These are phyloP conservation scores for Erodium maritimum DNA, from an alignment of 345 rosid species.

Conservation along the genomic window DNA sequence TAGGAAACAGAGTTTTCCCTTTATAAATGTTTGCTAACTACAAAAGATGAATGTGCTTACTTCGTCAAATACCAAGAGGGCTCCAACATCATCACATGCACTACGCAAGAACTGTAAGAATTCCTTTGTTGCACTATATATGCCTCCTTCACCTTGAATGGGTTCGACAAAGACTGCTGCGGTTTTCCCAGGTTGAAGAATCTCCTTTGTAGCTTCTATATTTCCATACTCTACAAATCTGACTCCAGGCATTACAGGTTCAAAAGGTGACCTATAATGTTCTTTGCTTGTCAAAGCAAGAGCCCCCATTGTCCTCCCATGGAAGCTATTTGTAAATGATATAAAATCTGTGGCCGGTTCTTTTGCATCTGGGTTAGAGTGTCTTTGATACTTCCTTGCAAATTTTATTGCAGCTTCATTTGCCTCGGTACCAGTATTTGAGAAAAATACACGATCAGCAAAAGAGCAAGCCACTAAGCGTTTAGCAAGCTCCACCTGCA, in stretches of 20 bases:
- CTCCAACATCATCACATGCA: slow-evolving; percentile 70
- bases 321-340: slow-evolving; percentile 73
- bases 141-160: slow-evolving; percentile 95
- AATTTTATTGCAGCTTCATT: slow-evolving; percentile 96
- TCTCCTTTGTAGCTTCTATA: slow-evolving; percentile 41
- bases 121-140: slow-evolving; percentile 63
- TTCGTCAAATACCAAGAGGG: slow-evolving; percentile 89
- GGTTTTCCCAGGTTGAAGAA: slow-evolving; percentile 39
- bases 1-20: too few relatives aligned
- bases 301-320: slow-evolving; percentile 91
- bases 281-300: slow-evolving; percentile 92
- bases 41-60: slow-evolving; percentile 18
- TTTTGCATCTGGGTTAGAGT: slow-evolving; percentile 34
- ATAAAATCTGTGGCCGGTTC: slow-evolving; percentile 54
- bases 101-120: slow-evolving; percentile 54
- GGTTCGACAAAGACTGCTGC: slow-evolving; percentile 97
- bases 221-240: slow-evolving; percentile 80
- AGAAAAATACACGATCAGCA: slow-evolving; percentile 75
- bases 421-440: slow-evolving; percentile 91
- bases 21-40: too few relatives aligned
- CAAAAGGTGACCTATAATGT: slow-evolving; percentile 70
- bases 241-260: slow-evolving; percentile 98
- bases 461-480: slow-evolving; percentile 61
- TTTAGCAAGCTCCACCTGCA: slow-evolving; percentile 72
- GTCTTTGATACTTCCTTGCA: slow-evolving; percentile 74